These are phyloP conservation scores for Penicillium sp. DNA, from an alignment of 2,329 filamentous ascomycete species.

Conservation along the genomic window DNA sequence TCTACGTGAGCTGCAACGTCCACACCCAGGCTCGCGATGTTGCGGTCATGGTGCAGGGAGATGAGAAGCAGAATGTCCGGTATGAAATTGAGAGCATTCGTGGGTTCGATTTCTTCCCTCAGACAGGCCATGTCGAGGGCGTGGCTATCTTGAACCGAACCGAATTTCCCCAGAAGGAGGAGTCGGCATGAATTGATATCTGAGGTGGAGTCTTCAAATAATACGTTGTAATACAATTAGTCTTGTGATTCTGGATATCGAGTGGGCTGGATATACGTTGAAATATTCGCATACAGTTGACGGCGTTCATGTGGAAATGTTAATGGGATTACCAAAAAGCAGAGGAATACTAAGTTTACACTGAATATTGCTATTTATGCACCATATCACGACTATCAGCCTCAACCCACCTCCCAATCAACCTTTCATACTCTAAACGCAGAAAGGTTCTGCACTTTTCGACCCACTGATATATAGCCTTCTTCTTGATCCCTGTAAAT, in stretches of 20 bases:
- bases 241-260: neutral
- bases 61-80: constrained; percentile 38
- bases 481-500: too few species aligned
- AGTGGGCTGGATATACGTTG: neutral
- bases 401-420: too few species aligned
- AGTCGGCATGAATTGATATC: neutral
- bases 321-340: neutral
- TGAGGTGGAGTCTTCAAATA: neutral
- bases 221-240: neutral
- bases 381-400: too few species aligned
- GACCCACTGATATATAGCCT: too few species aligned
- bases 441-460: too few species aligned
- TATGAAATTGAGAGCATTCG: constrained; percentile 89
- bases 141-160: constrained; percentile 58
- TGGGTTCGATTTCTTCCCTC: constrained; percentile 97
- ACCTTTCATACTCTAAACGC: too few species aligned
- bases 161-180: constrained; percentile 15
- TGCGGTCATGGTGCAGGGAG: constrained; percentile 77
- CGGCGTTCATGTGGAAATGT: neutral
- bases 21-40: constrained; percentile 96
- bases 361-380: neutral
- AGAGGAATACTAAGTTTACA: neutral
- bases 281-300: neutral
- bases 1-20: constrained; percentile 97
- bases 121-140: constrained; percentile 69